phyloP scores from a whole-genome alignment of 495 filamentous ascomycete genomes.

The Hypoxylon subgilvum region DNA sequence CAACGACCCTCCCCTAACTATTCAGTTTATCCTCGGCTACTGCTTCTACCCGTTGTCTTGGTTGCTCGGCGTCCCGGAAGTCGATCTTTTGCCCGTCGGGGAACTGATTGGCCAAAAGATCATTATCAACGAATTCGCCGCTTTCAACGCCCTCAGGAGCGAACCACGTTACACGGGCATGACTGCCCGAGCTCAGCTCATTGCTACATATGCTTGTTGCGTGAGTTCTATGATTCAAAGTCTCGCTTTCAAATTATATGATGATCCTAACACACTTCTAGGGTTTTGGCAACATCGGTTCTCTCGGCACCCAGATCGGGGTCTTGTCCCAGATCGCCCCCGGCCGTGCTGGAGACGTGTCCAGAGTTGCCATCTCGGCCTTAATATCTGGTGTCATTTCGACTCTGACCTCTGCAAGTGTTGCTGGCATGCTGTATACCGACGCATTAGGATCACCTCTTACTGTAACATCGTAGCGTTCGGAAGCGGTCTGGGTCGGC shows the following conservation, averaged over 20 bases:
- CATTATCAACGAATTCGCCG: slow-evolving; percentile 75
- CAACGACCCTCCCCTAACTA: slow-evolving; percentile 67
- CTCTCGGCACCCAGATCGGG: slow-evolving; percentile 84
- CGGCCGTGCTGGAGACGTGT: slow-evolving; percentile 72
- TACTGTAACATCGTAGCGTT: background rate
- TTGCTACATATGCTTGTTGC: slow-evolving; percentile 74
- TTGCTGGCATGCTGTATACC: slow-evolving; percentile 69
- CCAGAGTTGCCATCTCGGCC: slow-evolving; percentile 75
- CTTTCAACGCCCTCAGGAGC: slow-evolving; percentile 62
- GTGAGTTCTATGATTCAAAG: slow-evolving; percentile 46
- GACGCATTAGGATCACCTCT: slow-evolving; percentile 25
- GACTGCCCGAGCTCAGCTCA: slow-evolving; percentile 70
- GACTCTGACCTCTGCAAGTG: slow-evolving; percentile 79
- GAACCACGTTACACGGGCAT: slow-evolving; percentile 58
- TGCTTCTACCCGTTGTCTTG: slow-evolving; percentile 84
- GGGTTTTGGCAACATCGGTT: slow-evolving; percentile 81
- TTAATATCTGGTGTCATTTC: slow-evolving; percentile 78
- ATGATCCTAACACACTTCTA: slow-evolving; percentile 34
- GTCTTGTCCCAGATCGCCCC: slow-evolving; percentile 83
- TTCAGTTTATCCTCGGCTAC: slow-evolving; percentile 81
- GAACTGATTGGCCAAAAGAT: slow-evolving; percentile 84
- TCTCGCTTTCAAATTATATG: slow-evolving; percentile 36
- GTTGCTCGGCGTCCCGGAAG: slow-evolving; percentile 80
- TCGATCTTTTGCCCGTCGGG: slow-evolving; percentile 73
- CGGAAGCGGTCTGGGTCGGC: too few relatives aligned